Base-by-base conservation (phyloP, 768 basidiomycete genomes). In the Rhizopogon salebrosus region DNA sequence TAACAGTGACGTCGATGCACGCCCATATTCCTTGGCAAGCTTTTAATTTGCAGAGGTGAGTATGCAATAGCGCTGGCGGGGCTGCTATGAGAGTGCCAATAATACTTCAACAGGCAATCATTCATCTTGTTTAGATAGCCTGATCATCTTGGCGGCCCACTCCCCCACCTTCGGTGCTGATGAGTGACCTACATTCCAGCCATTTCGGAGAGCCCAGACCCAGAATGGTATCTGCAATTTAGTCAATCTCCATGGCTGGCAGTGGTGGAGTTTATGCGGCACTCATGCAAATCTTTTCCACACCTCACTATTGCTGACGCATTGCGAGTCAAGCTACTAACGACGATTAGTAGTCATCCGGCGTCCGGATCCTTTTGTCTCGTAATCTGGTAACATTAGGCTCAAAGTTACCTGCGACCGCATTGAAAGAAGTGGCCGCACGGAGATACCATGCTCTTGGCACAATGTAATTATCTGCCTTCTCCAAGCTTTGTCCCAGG, bases 251-350 rank as follows among this genome's bases (percentile, higher is more conserved):
- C 22, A 41, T 41, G 39, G 11, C 14, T 37, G 13, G 11, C 22
- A 4, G 11, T 52, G 26, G 56, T 58, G 66, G 66, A 16, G 58
- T 61, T 66, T 66, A 35, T 60, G 64, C 67, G 64, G 64, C 24
- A 45, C 31, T 49, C 35, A 6, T 13, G 29, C n/a, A 26, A 36
- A 39, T 34, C 16, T 46, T 53, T 55, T 49, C 29, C n/a, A 49
- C 46, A 46, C 34, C 20, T 41, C 38, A 18, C 31, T 10, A 27
- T 14, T 23, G 31, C 39, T 38, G 53, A 50, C 50, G 37, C 23
- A 45, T 31, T 31, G 9, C 35, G 51, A 41, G 13, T 39, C 5
- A 46, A 8, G n/a, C 20, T 24, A 46, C 48, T 37, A 36, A 36
- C 49, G 11, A 26, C 6, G 14, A 18, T 35, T 8, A 18, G 20